Evolutionary conservation across 208 protist genomes (phyloP).

Genomic region (Lotmaria passim): DNA sequence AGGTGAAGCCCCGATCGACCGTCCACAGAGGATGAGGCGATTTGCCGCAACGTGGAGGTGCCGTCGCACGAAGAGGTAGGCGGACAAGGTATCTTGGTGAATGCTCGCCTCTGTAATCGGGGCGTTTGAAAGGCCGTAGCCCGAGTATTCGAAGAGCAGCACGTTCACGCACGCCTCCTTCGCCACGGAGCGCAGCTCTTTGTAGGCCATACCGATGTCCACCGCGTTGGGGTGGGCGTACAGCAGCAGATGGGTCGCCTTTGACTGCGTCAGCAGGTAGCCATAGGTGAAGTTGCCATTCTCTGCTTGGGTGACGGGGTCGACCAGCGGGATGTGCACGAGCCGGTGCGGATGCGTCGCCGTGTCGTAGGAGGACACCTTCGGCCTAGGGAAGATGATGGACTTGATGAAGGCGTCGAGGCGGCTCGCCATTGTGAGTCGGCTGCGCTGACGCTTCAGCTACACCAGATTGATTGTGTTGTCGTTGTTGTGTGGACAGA

Average conservation of each 20-base stretch:
- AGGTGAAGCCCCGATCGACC: conserved; percentile 78
- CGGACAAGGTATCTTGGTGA: conserved; percentile 65
- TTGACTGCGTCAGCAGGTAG: conserved; percentile 54
- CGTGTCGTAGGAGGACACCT: conserved; percentile 61
- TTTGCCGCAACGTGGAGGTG: conserved; percentile 57
- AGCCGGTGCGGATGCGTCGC: conserved; percentile 45
- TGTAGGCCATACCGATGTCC: conserved; percentile 81
- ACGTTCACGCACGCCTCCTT: conserved; percentile 61
- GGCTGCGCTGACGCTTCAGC: conserved; percentile 11
- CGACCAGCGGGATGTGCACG: conserved; percentile 69
- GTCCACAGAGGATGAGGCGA: conserved; percentile 76
- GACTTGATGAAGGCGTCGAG: conserved; percentile 75
- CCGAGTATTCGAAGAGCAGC: conserved; percentile 81
- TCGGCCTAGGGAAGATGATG: conserved; percentile 73
- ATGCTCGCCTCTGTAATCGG: conserved; percentile 66
- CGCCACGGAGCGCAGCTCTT: conserved; percentile 66
- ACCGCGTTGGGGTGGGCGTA: conserved; percentile 90
- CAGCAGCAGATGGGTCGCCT: conserved; percentile 66
- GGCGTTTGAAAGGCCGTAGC: conserved; percentile 72
- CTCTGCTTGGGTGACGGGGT: conserved; percentile 46
- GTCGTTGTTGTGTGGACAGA: too few relatives aligned
- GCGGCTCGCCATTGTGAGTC: conserved; percentile 45
- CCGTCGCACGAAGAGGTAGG: conserved; percentile 66
- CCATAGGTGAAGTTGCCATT: conserved; percentile 70
- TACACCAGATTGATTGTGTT: too few relatives aligned